phyloP scores from a whole-genome alignment of 2,329 filamentous ascomycete species.

The Scedosporium dehoogii region DNA sequence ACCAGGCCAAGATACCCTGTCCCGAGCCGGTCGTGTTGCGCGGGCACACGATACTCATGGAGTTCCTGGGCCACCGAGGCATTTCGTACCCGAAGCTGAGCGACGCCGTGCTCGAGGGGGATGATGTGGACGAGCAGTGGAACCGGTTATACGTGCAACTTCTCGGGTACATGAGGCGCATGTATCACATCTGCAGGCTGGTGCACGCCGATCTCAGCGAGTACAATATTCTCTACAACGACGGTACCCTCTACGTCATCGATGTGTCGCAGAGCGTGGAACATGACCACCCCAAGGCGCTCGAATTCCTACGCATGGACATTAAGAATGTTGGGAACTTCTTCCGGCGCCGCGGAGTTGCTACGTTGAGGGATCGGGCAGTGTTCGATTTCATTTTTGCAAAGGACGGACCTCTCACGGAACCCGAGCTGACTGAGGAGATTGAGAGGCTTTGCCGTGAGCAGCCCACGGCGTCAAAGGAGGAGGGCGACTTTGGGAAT shows the following conservation, averaged over 20 bases:
- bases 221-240: slow-evolving; percentile 92
- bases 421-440: slow-evolving; percentile 47
- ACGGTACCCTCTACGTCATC: slow-evolving; percentile 78
- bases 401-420: slow-evolving; percentile 47
- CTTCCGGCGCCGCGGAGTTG: slow-evolving; percentile 77
- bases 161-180: slow-evolving; percentile 76
- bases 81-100: slow-evolving; percentile 81
- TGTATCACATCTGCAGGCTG: slow-evolving; percentile 86
- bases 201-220: slow-evolving; percentile 96
- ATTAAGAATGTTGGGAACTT: slow-evolving; percentile 96
- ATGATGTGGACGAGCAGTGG: slow-evolving; percentile 66
- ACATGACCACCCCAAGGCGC: slow-evolving; percentile 83
- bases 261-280: slow-evolving; percentile 97
- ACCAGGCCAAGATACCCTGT: slow-evolving; percentile 76
- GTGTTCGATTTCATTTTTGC: slow-evolving; percentile 76
- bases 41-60: slow-evolving; percentile 93
- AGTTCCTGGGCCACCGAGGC: slow-evolving; percentile 77
- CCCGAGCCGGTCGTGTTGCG: slow-evolving; percentile 84
- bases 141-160: slow-evolving; percentile 70
- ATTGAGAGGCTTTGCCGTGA: slow-evolving; percentile 59
- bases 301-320: slow-evolving; percentile 95
- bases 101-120: slow-evolving; percentile 65
- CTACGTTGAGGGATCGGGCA: slow-evolving; percentile 67
- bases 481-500: slow-evolving; percentile 41
- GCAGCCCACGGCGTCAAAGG: slow-evolving; percentile 37